phyloP scores from a whole-genome alignment of 306 rosid genomes.

The Vigna reflexopilosa region DNA sequence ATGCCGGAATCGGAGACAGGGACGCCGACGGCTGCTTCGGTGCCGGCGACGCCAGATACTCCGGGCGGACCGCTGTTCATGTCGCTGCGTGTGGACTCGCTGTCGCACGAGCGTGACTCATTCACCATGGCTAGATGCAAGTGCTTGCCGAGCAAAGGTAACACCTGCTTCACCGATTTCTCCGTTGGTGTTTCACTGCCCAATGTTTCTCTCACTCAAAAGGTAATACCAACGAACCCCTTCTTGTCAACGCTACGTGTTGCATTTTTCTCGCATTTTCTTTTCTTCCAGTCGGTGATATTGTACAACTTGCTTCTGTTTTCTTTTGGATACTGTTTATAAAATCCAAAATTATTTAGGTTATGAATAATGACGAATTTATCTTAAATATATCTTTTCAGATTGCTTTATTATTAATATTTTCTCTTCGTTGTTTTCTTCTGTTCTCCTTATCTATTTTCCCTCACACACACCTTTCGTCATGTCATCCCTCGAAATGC shows the following conservation, averaged over 20 bases:
- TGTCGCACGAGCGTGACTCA: conserved; percentile 73
- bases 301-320: neutral
- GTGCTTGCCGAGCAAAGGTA: conserved; percentile 70
- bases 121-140: conserved; percentile 65
- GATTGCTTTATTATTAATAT: too few relatives aligned
- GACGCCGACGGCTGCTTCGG: conserved; percentile 67
- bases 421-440: too few relatives aligned
- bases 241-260: conserved; percentile 35
- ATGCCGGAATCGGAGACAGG: conserved; percentile 71
- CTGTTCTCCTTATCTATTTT: neutral
- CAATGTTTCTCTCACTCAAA: conserved; percentile 72
- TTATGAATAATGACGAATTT: too few relatives aligned
- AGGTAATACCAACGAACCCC: conserved; percentile 53
- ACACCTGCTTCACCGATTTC: conserved; percentile 71
- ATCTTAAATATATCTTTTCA: too few relatives aligned
- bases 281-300: too few relatives aligned
- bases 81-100: conserved; percentile 72
- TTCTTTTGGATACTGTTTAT: too few relatives aligned
- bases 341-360: too few relatives aligned
- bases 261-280: neutral
- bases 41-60: conserved; percentile 80
- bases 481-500: neutral
- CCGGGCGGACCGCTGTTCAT: conserved; percentile 73
- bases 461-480: neutral
- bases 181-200: conserved; percentile 58